These are phyloP conservation scores for Microcos paniculata DNA, from an alignment of 345 rosid genomes.

Conservation along the genomic window DNA sequence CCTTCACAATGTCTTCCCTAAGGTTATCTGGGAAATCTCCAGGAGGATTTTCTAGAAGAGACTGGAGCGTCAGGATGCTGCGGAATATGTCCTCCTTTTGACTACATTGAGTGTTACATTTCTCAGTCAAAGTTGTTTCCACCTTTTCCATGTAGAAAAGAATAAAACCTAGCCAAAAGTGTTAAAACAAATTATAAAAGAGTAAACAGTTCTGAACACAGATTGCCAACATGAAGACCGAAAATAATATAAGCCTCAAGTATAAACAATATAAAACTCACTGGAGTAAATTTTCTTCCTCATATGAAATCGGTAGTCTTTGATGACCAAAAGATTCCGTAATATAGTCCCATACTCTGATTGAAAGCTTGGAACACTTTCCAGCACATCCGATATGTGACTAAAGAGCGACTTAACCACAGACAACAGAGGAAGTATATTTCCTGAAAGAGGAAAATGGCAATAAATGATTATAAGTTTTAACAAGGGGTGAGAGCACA, in stretches of 20 bases:
- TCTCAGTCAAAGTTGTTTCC: conserved; percentile 47
- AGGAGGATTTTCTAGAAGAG: conserved; percentile 81
- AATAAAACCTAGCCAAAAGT: conserved; percentile 55
- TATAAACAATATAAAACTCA: conserved; percentile 39
- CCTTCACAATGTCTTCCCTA: conserved; percentile 59
- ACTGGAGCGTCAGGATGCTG: conserved; percentile 62
- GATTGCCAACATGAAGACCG: conserved; percentile 9
- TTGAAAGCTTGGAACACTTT: conserved; percentile 77
- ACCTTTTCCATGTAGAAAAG: conserved; percentile 73
- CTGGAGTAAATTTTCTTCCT: conserved; percentile 63
- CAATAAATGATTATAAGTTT: background rate
- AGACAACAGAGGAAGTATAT: conserved; percentile 56
- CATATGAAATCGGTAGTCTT: conserved; percentile 77
- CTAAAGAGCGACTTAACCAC: conserved; percentile 62
- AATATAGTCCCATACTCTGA: conserved; percentile 81
- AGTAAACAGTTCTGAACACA: conserved; percentile 2
- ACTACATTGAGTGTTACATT: conserved; percentile 45
- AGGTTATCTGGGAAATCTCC: conserved; percentile 77
- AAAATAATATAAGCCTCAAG: conserved; percentile 10
- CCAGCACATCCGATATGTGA: conserved; percentile 69
- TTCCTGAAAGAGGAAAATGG: conserved; percentile 43
- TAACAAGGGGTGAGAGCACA: background rate
- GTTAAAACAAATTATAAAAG: conserved; percentile 16
- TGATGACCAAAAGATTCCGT: conserved; percentile 63
- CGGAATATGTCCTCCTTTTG: conserved; percentile 81